Evolutionary conservation across 352 stramenopile genomes (phyloP).

Genomic region (Phytophthora ramorum): DNA sequence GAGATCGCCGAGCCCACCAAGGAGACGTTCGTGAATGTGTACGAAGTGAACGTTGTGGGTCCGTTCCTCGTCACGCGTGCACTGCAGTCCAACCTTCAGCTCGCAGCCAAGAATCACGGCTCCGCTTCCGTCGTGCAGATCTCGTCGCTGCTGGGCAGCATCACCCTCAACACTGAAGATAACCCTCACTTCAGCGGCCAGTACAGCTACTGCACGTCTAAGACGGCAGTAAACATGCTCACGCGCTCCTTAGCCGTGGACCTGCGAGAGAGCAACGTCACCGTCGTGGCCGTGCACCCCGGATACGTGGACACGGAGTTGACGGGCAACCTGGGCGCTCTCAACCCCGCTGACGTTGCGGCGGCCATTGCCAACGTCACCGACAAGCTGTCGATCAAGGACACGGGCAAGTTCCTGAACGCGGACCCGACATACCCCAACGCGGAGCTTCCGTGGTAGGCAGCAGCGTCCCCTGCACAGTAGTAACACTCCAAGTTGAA

Average conservation of each 20-base stretch:
- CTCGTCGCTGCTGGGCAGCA: slow-evolving; percentile 53
- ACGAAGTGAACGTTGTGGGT: slow-evolving; percentile 63
- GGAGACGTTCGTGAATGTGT: slow-evolving; percentile 46
- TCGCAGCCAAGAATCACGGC: slow-evolving; percentile 33
- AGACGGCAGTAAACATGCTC: slow-evolving; percentile 71
- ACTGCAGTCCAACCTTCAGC: slow-evolving; percentile 49
- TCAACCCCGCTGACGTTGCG: slow-evolving; percentile 33
- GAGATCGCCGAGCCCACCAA: slow-evolving; percentile 43
- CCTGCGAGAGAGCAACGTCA: slow-evolving; percentile 42
- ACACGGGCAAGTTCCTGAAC: slow-evolving; percentile 43
- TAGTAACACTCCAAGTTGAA: background rate
- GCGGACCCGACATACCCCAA: slow-evolving; percentile 17
- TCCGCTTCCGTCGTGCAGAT: slow-evolving; percentile 48
- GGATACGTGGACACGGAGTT: slow-evolving; percentile 50
- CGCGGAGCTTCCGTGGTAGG: slow-evolving; percentile 37
- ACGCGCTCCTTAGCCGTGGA: slow-evolving; percentile 46
- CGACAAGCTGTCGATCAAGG: slow-evolving; percentile 19
- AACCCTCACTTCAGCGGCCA: slow-evolving; percentile 25
- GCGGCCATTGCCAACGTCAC: slow-evolving; percentile 27
- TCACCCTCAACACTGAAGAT: slow-evolving; percentile 40
- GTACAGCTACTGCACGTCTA: slow-evolving; percentile 71
- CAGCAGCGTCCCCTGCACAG: background rate
- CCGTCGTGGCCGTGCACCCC: slow-evolving; percentile 33
- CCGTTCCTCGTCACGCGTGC: slow-evolving; percentile 56
- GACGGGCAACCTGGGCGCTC: slow-evolving; percentile 23